Conservation (phyloP, 495 filamentous ascomycete species). For the Stereocaulon alpinum region DNA sequence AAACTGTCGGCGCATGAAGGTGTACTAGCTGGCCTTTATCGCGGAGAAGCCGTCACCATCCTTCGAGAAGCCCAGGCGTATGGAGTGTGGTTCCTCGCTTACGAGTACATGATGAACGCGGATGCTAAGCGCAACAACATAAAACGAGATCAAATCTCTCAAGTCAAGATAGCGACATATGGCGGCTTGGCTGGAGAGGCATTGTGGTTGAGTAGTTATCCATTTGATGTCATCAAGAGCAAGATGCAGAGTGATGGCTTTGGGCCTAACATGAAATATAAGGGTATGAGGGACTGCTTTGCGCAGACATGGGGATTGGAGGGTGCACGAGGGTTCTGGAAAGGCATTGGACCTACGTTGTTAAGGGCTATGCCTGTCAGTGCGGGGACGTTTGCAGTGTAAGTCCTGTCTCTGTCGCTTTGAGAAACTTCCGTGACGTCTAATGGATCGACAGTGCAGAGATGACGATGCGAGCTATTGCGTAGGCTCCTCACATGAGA, state of each 20-base stretch:
- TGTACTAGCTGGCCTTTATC: constrained; percentile 63
- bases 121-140: constrained; percentile 68
- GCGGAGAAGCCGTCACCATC: constrained; percentile 76
- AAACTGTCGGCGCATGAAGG: constrained; percentile 63
- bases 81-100: constrained; percentile 87
- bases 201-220: constrained; percentile 86
- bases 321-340: constrained; percentile 85
- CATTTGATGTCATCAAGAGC: constrained; percentile 95
- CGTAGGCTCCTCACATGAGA: not conserved
- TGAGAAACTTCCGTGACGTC: not conserved
- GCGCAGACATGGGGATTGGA: constrained; percentile 67
- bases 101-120: constrained; percentile 91
- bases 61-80: constrained; percentile 89
- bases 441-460: constrained; percentile 13
- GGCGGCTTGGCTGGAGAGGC: constrained; percentile 90
- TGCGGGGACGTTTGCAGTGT: constrained; percentile 87
- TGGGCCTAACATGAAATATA: constrained; percentile 56
- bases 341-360: constrained; percentile 86
- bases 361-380: constrained; percentile 95
- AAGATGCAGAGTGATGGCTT: constrained; percentile 99
- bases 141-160: constrained; percentile 63
- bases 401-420: constrained; percentile 6
- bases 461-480: constrained; percentile 21
- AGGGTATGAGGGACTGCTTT: constrained; percentile 83
- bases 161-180: constrained; percentile 80